Evolutionary conservation across 2,329 filamentous ascomycete genomes (phyloP).

Genomic region (Aspergillus persii): DNA sequence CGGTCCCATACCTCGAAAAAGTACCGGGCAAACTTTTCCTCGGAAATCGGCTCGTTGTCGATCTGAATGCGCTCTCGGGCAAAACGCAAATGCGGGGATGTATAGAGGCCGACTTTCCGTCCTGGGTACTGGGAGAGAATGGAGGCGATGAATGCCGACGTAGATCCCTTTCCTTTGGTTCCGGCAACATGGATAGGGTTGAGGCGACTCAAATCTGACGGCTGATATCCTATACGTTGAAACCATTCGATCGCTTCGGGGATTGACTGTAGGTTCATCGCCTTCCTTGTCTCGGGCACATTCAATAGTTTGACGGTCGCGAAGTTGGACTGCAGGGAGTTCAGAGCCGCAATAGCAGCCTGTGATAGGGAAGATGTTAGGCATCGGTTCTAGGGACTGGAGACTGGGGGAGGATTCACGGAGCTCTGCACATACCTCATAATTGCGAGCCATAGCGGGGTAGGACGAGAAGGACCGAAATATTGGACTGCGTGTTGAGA

Average conservation of each 20-base stretch:
- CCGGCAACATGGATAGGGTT: conserved; percentile 81
- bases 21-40: conserved; percentile 68
- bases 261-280: conserved; percentile 71
- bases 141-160: conserved; percentile 77
- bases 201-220: conserved; percentile 59
- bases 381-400: conserved; percentile 10
- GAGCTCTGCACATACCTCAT: conserved; percentile 31
- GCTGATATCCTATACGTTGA: conserved; percentile 70
- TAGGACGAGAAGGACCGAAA: conserved; percentile 28
- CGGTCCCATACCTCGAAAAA: conserved; percentile 84
- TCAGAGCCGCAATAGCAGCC: conserved; percentile 71
- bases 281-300: conserved; percentile 62
- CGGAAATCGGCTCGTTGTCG: conserved; percentile 67
- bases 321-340: conserved; percentile 76
- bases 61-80: conserved; percentile 83
- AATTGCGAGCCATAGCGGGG: conserved; percentile 39
- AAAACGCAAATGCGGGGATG: conserved; percentile 79
- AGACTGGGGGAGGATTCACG: neutral
- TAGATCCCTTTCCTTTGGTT: conserved; percentile 92
- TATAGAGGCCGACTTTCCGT: conserved; percentile 72
- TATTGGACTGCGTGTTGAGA: conserved; percentile 12
- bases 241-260: conserved; percentile 82
- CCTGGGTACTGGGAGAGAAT: conserved; percentile 66
- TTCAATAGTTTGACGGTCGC: conserved; percentile 73
- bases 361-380: conserved; percentile 28